phyloP scores from a whole-genome alignment of 345 rosid genomes.

The Pseudoturritis turrita region DNA sequence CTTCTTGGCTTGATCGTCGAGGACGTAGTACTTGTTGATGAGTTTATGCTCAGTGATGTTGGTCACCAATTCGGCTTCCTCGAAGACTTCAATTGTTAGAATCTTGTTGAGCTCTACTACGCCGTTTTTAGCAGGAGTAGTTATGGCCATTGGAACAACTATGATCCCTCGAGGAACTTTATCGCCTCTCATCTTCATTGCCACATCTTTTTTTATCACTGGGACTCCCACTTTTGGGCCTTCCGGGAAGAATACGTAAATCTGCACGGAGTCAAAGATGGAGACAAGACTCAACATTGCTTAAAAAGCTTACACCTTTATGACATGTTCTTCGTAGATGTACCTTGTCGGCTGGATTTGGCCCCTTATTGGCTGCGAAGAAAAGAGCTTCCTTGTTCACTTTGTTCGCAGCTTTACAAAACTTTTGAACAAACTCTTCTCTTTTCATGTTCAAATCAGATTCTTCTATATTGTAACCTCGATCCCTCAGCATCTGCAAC shows the following conservation, averaged over 20 bases:
- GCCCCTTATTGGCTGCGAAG: conserved; percentile 27
- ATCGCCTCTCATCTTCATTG: conserved; percentile 41
- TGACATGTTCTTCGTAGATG: background rate
- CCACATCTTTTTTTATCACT: conserved; percentile 32
- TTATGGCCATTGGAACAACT: conserved; percentile 39
- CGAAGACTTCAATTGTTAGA: conserved; percentile 47
- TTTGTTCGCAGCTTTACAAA: conserved; percentile 23
- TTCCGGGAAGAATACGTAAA: conserved; percentile 52
- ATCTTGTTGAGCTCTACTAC: conserved; percentile 33
- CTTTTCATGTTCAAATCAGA: conserved; percentile 49
- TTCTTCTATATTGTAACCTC: conserved; percentile 42
- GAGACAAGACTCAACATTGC: background rate
- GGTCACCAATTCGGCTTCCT: conserved; percentile 51
- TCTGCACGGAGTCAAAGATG: conserved; percentile 29
- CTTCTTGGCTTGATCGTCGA: conserved; percentile 48
- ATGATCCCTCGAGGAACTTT: conserved; percentile 40
- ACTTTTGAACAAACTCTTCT: conserved; percentile 44
- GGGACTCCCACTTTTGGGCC: conserved; percentile 47
- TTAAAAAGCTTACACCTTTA: background rate
- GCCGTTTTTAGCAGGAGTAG: conserved; percentile 38
- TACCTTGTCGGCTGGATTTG: conserved; percentile 48
- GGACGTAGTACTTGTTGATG: conserved; percentile 46
- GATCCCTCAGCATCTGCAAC: conserved; percentile 53
- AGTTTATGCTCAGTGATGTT: conserved; percentile 50
- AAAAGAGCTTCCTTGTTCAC: conserved; percentile 46